phyloP scores from a whole-genome alignment of 164 flowering plant genomes.

The Brasenia schreberi region DNA sequence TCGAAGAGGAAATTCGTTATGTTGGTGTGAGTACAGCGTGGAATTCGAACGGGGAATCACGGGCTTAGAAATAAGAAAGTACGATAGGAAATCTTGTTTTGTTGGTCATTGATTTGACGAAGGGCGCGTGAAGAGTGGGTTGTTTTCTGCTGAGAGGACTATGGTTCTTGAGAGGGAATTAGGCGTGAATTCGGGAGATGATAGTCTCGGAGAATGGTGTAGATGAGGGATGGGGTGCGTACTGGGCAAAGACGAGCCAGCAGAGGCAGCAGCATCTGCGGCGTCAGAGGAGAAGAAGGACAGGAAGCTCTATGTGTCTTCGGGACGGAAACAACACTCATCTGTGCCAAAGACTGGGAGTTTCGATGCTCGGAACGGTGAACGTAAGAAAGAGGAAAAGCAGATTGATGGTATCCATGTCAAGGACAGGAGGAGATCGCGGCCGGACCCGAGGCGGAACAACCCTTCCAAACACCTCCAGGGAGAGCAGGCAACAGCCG shows the following conservation, averaged over 20 bases:
- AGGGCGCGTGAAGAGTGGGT: neutral
- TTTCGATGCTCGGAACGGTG: constrained; percentile 18
- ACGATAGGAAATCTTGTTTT: neutral
- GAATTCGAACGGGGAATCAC: neutral
- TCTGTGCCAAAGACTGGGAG: constrained; percentile 8
- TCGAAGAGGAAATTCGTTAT: neutral
- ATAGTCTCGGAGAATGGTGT: neutral
- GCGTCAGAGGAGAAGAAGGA: constrained; percentile 11
- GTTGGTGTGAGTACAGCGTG: neutral
- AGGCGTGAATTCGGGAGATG: neutral
- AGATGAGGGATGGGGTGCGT: constrained; percentile 37
- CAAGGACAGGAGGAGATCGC: constrained; percentile 19
- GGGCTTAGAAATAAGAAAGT: neutral
- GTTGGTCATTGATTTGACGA: neutral
- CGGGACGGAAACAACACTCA: constrained; percentile 9
- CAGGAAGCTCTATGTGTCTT: constrained; percentile 5
- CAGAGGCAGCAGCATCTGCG: constrained; percentile 1
- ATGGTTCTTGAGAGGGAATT: neutral
- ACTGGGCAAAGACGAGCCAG: constrained; percentile 24
- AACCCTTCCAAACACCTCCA: constrained; percentile 26
- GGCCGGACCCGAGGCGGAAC: constrained; percentile 25
- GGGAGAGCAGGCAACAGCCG: constrained; percentile 53
- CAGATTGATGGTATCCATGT: constrained; percentile 1
- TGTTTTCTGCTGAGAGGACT: neutral
- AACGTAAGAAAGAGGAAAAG: constrained; percentile 11